Percentiles rank a stretch among this genome's conserved stretches.
Evolutionary conservation across 768 basidiomycete genomes (phyloP).

Genomic region (Leccinum rimulosum): DNA sequence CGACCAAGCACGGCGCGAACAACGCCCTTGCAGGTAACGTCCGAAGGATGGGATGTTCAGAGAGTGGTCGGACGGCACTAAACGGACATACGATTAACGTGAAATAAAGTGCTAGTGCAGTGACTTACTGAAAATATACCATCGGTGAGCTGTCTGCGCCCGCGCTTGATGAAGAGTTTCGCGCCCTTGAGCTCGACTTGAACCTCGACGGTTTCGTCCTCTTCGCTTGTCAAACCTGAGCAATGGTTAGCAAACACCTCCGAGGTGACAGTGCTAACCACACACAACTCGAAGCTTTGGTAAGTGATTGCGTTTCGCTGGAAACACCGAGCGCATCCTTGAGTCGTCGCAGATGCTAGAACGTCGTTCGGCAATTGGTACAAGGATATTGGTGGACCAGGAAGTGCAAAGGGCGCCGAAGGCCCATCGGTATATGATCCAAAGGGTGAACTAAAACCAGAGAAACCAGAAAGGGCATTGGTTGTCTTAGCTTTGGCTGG

Average conservation of each 20-base stretch:
- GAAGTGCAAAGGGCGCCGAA: conserved; percentile 23
- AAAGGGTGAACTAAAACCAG: conserved; percentile 37
- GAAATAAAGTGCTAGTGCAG: too few relatives aligned
- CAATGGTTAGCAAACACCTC: conserved; percentile 1
- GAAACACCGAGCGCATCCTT: conserved; percentile 1
- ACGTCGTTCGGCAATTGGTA: conserved; percentile 21
- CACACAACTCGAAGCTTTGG: conserved; percentile 12
- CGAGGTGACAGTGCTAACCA: neutral
- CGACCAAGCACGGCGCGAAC: too few relatives aligned
- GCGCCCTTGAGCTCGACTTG: conserved; percentile 51
- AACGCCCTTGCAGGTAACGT: too few relatives aligned
- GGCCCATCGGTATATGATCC: conserved; percentile 25
- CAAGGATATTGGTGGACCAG: conserved; percentile 13
- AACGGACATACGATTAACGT: too few relatives aligned
- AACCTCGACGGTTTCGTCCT: conserved; percentile 53
- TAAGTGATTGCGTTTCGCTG: neutral
- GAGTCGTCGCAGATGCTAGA: neutral
- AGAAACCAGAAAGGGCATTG: conserved; percentile 37
- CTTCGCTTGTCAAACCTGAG: conserved; percentile 55
- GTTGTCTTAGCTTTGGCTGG: conserved; percentile 7
- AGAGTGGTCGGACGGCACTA: too few relatives aligned
- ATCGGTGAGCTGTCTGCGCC: conserved; percentile 49
- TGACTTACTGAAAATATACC: conserved; percentile 46
- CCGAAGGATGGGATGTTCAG: too few relatives aligned
- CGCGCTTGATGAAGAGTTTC: conserved; percentile 48